Percentiles rank a stretch among this genome's conserved stretches.
Conservation (phyloP, 2,329 filamentous ascomycete genomes). For the Nemania sp. region DNA sequence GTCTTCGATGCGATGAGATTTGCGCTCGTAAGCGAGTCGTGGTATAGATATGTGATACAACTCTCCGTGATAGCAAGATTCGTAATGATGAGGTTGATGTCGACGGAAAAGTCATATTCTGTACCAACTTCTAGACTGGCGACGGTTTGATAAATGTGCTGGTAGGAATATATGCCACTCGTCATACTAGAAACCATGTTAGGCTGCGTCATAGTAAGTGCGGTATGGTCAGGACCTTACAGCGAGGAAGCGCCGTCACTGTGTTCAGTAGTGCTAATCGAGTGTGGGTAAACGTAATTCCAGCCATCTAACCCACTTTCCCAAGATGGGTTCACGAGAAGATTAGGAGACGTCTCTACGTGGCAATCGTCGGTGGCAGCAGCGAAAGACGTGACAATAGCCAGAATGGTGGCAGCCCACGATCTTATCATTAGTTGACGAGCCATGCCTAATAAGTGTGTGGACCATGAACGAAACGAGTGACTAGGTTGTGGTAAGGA, state of each 20-base stretch:
- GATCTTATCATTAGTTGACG: background rate
- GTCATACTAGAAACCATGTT: background rate
- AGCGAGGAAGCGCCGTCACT: slow-evolving; percentile 7
- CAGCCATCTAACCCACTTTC: slow-evolving; percentile 3
- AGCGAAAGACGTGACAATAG: background rate
- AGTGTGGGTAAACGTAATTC: background rate
- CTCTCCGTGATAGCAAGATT: background rate
- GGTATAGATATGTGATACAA: background rate
- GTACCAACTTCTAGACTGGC: background rate
- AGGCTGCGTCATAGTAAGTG: background rate
- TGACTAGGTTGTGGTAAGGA: slow-evolving; percentile 5
- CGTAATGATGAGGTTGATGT: background rate
- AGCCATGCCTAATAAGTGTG: slow-evolving; percentile 4
- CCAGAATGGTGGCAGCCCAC: slow-evolving; percentile 9
- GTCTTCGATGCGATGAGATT: background rate
- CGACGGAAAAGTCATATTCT: slow-evolving; percentile 9
- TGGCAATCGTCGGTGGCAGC: background rate
- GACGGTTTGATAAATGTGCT: background rate
- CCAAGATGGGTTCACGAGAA: slow-evolving; percentile 14
- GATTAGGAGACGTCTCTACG: background rate
- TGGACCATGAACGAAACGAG: slow-evolving; percentile 3
- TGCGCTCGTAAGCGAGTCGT: background rate
- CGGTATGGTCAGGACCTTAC: background rate
- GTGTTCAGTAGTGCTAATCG: background rate
- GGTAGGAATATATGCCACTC: background rate